Percentiles rank a stretch among this genome's conserved stretches.
Evolutionary conservation across 257 asterid species (phyloP).

Genomic region (Anisodus tanguticus): DNA sequence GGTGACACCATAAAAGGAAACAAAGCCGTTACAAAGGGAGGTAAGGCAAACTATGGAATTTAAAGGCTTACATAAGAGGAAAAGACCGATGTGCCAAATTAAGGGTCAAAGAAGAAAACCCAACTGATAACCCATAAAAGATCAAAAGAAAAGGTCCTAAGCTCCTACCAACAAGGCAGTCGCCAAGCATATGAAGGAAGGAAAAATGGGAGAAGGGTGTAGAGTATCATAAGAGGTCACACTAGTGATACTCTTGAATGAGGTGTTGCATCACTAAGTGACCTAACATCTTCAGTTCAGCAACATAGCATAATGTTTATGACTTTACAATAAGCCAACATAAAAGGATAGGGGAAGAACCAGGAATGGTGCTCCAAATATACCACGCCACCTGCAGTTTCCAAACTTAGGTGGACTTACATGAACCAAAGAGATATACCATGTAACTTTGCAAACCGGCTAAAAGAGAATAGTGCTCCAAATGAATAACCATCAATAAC

Average conservation of each 20-base stretch:
- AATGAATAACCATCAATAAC: neutral
- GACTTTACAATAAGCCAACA: neutral
- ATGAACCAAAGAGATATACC: slow-evolving; percentile 13
- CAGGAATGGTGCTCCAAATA: slow-evolving; percentile 18
- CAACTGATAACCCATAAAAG: slow-evolving; percentile 3
- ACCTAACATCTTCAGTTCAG: slow-evolving; percentile 8
- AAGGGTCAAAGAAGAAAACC: neutral
- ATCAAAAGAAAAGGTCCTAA: neutral
- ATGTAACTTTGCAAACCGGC: neutral
- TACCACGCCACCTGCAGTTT: neutral
- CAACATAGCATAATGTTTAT: neutral
- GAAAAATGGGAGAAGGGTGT: neutral
- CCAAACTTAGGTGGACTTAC: neutral
- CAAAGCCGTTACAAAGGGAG: neutral
- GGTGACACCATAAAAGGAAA: neutral
- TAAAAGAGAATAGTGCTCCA: neutral
- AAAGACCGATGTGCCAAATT: slow-evolving; percentile 13
- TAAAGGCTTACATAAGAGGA: neutral
- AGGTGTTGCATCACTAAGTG: neutral
- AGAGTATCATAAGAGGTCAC: neutral
- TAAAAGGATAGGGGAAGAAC: slow-evolving; percentile 7
- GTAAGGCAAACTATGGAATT: slow-evolving; percentile 23
- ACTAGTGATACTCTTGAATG: neutral
- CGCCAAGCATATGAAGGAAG: neutral
- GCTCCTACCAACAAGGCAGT: neutral